Percentiles rank a stretch among this genome's conserved stretches.
phyloP scores from a whole-genome alignment of 2,329 filamentous ascomycete species.

The Colletotrichum incanum region DNA sequence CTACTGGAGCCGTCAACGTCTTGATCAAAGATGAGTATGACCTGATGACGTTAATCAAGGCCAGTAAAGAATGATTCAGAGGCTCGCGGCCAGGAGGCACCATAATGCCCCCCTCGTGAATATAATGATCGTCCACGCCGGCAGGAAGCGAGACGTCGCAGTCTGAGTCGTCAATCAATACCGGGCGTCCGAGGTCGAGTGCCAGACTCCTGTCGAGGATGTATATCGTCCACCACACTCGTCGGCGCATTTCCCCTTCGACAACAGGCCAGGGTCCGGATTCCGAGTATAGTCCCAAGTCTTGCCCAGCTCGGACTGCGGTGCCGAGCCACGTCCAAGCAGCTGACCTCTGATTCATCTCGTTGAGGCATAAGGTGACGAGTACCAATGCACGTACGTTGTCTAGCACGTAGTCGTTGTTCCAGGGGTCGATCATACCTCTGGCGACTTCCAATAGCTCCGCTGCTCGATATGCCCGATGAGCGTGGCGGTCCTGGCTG shows the following conservation, averaged over 20 bases:
- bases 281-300: conserved; percentile 85
- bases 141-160: conserved; percentile 88
- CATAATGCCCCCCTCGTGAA: conserved; percentile 71
- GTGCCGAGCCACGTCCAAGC: conserved; percentile 90
- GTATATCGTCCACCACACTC: conserved; percentile 96
- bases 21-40: conserved; percentile 82
- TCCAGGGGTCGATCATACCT: conserved; percentile 84
- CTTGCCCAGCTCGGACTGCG: conserved; percentile 85
- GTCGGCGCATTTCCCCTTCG: conserved; percentile 87
- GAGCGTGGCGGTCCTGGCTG: conserved; percentile 68
- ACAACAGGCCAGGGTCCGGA: conserved; percentile 80
- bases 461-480: conserved; percentile 68
- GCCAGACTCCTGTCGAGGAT: conserved; percentile 87
- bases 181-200: conserved; percentile 84
- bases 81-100: conserved; percentile 67
- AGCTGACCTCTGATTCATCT: conserved; percentile 88
- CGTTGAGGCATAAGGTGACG: conserved; percentile 83
- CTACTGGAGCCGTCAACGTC: conserved; percentile 76
- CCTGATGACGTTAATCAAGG: conserved; percentile 86
- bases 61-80: conserved; percentile 80
- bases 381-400: conserved; percentile 82
- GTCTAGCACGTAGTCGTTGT: conserved; percentile 82
- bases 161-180: conserved; percentile 88
- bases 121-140: conserved; percentile 84
- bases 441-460: conserved; percentile 81